Conservation (phyloP, 1,284 basidiomycete genomes). For the Sphagnurus paluster region DNA sequence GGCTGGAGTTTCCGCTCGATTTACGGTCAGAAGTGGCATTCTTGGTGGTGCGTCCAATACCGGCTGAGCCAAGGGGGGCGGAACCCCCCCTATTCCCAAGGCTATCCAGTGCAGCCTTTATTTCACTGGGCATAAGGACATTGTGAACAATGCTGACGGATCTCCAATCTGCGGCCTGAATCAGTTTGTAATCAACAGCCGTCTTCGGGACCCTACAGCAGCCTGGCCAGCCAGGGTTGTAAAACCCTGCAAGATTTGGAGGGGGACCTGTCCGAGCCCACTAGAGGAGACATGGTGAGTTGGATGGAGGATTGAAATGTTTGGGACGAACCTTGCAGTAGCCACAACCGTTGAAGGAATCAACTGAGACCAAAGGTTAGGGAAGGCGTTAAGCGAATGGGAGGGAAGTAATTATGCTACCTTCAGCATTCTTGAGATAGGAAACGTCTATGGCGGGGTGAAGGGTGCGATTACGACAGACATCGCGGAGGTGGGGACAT, state of each 20-base stretch:
- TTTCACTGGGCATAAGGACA: conserved; percentile 66
- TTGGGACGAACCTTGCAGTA: conserved; percentile 70
- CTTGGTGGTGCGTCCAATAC: conserved; percentile 15
- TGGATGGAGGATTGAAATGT: conserved; percentile 23
- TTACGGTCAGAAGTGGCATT: conserved; percentile 48
- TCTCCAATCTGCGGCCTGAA: conserved; percentile 77
- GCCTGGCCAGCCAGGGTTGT: conserved; percentile 80
- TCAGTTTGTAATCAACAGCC: conserved; percentile 53
- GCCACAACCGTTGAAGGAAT: conserved; percentile 80
- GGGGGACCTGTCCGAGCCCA: conserved; percentile 65
- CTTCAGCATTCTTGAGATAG: conserved; percentile 81
- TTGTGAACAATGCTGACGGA: conserved; percentile 72
- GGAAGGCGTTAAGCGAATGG: conserved; percentile 12
- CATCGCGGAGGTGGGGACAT: conserved; percentile 72
- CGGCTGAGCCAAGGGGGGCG: conserved; percentile 14
- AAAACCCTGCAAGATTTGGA: conserved; percentile 51
- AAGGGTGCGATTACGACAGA: conserved; percentile 66
- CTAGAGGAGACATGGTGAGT: conserved; percentile 38
- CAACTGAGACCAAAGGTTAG: conserved; percentile 45
- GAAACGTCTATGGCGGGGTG: conserved; percentile 76
- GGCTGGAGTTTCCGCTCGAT: conserved; percentile 43
- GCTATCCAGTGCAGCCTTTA: conserved; percentile 63
- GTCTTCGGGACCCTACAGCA: conserved; percentile 77
- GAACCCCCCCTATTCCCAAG: conserved; percentile 37
- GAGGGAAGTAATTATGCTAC: conserved; percentile 41